Evolutionary conservation across 345 rosid species (phyloP), one percentile per base, ranked within the genome.

Genomic region (Jatropha curcas): DNA sequence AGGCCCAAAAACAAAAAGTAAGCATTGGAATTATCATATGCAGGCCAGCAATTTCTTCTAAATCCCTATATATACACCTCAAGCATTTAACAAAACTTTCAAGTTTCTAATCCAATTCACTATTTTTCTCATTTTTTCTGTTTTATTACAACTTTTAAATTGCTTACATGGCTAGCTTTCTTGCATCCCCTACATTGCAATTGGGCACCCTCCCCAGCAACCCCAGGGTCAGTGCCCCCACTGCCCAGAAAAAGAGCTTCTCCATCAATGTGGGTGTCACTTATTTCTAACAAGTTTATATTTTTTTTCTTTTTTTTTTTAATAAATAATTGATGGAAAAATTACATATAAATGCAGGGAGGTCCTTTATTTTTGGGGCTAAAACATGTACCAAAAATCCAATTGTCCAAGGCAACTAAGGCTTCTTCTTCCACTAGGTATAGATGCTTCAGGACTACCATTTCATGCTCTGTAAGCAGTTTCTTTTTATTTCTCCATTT

Each of bases 401-500:
- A 67, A 67, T 55, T 80, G 66, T 50, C 76, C 1, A 71, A 75
- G 77, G 72, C 83, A 20, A 61, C 77, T 33, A 70, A n/a, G n/a
- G 53, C 41, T 63, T 75, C n/a, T 55, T 77, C 70, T 48, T 70
- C 77, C 4, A 50, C 81, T 45, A 57, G 74, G 33, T 74, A 81
- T 8, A 77, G 82, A 46, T 70, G 81, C 80, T 74, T 72, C 72
- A 75, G 41, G 61, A 68, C 81, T 35, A 48, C 76, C 30, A 62
- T 85, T 70, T 81, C 88, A 34, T 84, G 90, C 80, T 85, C 84
- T 45, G 93, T 87, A 76, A 82, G 14, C 22, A 43, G 2, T 1
- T 7, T 0, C 2, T 1, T 22, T 10, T 14, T n/a, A 46, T 13
- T 50, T 55, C 12, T 19, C 16, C n/a, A 35, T 19, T 58, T 55